Percentiles rank a stretch among this genome's conserved stretches.
Conservation (phyloP, 441 rosid species). For the Raphanus hybrid region DNA sequence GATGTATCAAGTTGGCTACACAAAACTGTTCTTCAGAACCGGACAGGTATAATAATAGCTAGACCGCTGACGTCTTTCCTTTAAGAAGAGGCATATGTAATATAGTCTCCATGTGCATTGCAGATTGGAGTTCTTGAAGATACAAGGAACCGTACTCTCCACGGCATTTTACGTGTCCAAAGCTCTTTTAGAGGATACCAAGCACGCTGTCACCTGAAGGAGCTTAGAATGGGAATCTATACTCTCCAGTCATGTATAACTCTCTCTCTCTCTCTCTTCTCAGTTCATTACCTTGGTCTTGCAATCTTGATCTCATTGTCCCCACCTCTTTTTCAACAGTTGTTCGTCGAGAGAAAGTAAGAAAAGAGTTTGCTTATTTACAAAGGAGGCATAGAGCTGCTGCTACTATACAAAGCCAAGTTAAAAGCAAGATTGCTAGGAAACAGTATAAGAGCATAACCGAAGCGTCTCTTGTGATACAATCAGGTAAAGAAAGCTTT, state of each 20-base stretch:
- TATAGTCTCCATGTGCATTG: conserved; percentile 20
- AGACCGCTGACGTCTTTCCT: conserved; percentile 2
- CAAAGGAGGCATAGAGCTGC: conserved; percentile 85
- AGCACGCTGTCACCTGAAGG: conserved; percentile 70
- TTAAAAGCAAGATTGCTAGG: conserved; percentile 60
- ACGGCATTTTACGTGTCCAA: conserved; percentile 92
- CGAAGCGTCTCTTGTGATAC: conserved; percentile 69
- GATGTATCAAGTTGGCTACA: conserved; percentile 99
- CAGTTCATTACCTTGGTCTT: background rate
- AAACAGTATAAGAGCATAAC: conserved; percentile 53
- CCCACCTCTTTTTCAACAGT: conserved; percentile 53
- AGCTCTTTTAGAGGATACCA: conserved; percentile 94
- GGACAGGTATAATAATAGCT: conserved; percentile 73
- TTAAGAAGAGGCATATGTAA: conserved; percentile 21
- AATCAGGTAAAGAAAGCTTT: conserved; percentile 62
- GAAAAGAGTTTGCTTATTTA: conserved; percentile 69
- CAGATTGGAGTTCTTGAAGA: conserved; percentile 99
- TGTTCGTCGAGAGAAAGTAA: conserved; percentile 72
- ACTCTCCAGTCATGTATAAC: conserved; percentile 84
- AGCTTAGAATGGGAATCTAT: conserved; percentile 68
- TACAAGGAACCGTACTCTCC: conserved; percentile 93
- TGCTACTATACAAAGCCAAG: conserved; percentile 71
- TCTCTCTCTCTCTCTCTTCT: conserved; percentile 13
- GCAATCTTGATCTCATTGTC: conserved; percentile 15
- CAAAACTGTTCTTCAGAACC: conserved; percentile 90